Conservation (phyloP, 345 rosid species). For the Syzygium jambos region DNA sequence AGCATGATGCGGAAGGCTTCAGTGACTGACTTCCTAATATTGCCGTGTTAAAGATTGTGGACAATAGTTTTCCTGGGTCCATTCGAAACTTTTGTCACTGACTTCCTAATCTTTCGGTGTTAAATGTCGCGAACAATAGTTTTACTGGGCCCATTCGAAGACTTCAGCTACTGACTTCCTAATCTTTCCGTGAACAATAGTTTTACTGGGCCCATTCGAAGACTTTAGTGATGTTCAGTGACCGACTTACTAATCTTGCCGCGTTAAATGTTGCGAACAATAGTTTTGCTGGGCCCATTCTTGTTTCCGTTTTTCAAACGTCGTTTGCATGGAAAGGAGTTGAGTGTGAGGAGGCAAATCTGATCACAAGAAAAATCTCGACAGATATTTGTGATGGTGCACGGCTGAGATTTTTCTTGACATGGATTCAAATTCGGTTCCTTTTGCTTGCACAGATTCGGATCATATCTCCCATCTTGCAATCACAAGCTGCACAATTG, state of each 20-base stretch:
- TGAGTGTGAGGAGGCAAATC: not conserved
- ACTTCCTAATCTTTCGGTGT: too few relatives aligned
- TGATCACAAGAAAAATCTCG: not conserved
- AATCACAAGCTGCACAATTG: not conserved
- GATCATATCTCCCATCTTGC: not conserved
- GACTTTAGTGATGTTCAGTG: too few relatives aligned
- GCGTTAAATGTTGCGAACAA: fast-evolving
- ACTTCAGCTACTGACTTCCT: too few relatives aligned
- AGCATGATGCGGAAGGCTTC: too few relatives aligned
- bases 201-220: too few relatives aligned
- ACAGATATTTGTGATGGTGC: not conserved
- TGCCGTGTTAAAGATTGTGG: too few relatives aligned
- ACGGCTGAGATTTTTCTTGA: not conserved
- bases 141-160: too few relatives aligned
- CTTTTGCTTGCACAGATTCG: not conserved
- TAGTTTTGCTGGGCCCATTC: not conserved
- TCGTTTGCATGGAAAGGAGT: not conserved
- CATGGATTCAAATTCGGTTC: not conserved
- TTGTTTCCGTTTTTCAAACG: not conserved
- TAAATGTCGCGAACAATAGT: too few relatives aligned
- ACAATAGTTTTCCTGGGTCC: too few relatives aligned
- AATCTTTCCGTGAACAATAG: too few relatives aligned
- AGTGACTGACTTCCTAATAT: too few relatives aligned
- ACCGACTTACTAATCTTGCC: not conserved
- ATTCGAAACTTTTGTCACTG: too few relatives aligned